Percentiles rank a stretch among this genome's conserved stretches.
Conservation (phyloP, 2,329 filamentous ascomycete genomes). For the Curvularia spicifera region DNA sequence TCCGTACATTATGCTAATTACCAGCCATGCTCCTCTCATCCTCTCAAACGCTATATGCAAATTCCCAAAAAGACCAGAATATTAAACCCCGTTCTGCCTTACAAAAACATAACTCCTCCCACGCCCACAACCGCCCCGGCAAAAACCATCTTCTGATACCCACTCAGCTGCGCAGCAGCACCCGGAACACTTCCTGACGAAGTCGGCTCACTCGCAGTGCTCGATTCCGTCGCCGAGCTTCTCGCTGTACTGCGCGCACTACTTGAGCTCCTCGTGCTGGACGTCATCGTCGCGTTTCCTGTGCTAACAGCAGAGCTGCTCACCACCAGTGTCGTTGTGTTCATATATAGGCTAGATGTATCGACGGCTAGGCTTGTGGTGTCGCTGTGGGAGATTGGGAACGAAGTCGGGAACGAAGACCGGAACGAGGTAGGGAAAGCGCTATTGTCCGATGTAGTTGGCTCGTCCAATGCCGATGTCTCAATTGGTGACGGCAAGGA, state of each 20-base stretch:
- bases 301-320: conserved; percentile 2
- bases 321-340: conserved; percentile 4
- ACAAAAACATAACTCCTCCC: conserved; percentile 28
- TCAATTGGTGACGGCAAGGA: neutral
- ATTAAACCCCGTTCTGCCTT: neutral
- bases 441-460: conserved; percentile 12
- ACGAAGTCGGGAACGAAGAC: neutral
- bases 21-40: no score
- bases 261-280: neutral
- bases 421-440: conserved; percentile 3
- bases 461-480: conserved; percentile 13
- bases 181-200: neutral
- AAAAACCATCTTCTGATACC: conserved; percentile 22
- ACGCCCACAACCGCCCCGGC: conserved; percentile 27
- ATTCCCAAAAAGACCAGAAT: neutral
- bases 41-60: no score
- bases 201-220: conserved; percentile 7
- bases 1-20: no score
- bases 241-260: conserved; percentile 1
- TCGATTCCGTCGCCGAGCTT: conserved; percentile 1
- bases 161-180: conserved; percentile 1
- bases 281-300: neutral
- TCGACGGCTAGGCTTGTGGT: neutral
- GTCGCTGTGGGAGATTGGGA: neutral
- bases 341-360: neutral